Percentiles rank a stretch among this genome's conserved stretches.
Conservation (phyloP, 2,329 filamentous ascomycete genomes). For the Botryosphaeria dothidea region DNA sequence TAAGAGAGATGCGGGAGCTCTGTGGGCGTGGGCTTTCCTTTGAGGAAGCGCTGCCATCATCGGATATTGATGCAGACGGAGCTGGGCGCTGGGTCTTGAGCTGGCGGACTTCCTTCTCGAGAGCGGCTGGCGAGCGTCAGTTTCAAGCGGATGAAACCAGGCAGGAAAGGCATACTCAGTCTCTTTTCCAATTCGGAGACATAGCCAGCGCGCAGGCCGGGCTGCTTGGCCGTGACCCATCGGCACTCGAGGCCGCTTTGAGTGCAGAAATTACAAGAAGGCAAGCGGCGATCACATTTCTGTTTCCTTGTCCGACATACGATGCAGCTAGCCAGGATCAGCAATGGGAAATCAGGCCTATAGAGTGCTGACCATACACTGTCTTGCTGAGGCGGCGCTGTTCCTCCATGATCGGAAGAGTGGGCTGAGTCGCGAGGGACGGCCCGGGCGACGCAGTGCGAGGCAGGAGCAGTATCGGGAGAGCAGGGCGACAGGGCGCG, state of each 20-base stretch:
- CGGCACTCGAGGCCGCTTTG: conserved; percentile 27
- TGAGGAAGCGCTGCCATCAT: background rate
- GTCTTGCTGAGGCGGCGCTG: conserved; percentile 24
- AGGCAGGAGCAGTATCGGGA: background rate
- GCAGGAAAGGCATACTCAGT: conserved; percentile 28
- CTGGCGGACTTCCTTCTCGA: conserved; percentile 26
- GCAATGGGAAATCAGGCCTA: background rate
- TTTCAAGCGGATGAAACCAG: background rate
- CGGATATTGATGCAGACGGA: conserved; percentile 12
- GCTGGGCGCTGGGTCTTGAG: conserved; percentile 23
- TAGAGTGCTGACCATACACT: conserved; percentile 22
- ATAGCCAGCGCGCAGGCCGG: conserved; percentile 48
- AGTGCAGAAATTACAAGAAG: conserved; percentile 27
- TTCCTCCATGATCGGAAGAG: background rate
- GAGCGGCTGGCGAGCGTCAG: conserved; percentile 25
- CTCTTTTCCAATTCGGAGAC: conserved; percentile 39
- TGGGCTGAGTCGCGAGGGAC: background rate
- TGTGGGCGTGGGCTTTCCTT: background rate
- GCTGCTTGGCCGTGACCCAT: conserved; percentile 25
- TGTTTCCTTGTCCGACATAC: conserved; percentile 30
- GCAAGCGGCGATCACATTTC: conserved; percentile 28
- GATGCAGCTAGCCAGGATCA: conserved; percentile 24
- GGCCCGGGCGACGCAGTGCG: conserved; percentile 1
- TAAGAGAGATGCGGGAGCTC: background rate
- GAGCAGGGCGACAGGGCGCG: background rate